phyloP scores from a whole-genome alignment of 2,329 filamentous ascomycete genomes.

The Allantophomopsis cytisporea region DNA sequence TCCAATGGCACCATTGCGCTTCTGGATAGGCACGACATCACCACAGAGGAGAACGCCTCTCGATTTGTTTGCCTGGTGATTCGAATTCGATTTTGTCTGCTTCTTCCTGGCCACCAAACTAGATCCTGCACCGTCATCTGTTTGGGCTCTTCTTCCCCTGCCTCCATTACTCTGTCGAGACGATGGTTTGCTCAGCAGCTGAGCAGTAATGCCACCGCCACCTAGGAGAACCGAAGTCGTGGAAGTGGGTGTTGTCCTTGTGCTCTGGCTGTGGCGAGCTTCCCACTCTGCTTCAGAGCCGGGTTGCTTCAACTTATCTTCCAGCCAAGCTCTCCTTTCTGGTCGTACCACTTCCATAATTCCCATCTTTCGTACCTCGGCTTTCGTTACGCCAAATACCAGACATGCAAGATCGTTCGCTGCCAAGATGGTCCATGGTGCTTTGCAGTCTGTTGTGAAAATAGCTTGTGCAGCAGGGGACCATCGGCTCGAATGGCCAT shows the following conservation, averaged over 20 bases:
- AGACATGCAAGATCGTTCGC: constrained; percentile 94
- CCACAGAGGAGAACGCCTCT: constrained; percentile 86
- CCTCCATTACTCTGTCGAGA: constrained; percentile 35
- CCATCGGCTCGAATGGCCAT: constrained; percentile 83
- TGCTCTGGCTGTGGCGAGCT: constrained; percentile 8
- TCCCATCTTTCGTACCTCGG: constrained; percentile 86
- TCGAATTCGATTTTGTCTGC: constrained; percentile 31
- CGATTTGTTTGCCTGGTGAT: constrained; percentile 61
- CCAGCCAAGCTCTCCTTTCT: constrained; percentile 79
- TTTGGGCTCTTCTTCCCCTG: constrained; percentile 42
- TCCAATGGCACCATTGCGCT: constrained; percentile 81
- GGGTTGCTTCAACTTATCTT: constrained; percentile 63
- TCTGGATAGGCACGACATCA: constrained; percentile 96
- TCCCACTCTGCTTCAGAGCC: constrained; percentile 20
- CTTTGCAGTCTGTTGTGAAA: constrained; percentile 83
- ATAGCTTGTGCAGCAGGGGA: constrained; percentile 88
- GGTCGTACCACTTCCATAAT: constrained; percentile 91
- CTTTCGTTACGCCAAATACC: constrained; percentile 97
- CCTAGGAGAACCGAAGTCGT: constrained; percentile 52
- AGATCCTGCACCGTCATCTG: constrained; percentile 41
- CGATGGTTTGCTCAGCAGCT: constrained; percentile 64
- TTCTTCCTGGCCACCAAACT: constrained; percentile 26
- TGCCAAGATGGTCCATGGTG: constrained; percentile 90
- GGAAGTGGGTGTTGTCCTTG: constrained; percentile 16
- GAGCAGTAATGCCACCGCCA: constrained; percentile 66